Conservation (phyloP, 768 basidiomycete genomes). For the Tricholomella constricta region DNA sequence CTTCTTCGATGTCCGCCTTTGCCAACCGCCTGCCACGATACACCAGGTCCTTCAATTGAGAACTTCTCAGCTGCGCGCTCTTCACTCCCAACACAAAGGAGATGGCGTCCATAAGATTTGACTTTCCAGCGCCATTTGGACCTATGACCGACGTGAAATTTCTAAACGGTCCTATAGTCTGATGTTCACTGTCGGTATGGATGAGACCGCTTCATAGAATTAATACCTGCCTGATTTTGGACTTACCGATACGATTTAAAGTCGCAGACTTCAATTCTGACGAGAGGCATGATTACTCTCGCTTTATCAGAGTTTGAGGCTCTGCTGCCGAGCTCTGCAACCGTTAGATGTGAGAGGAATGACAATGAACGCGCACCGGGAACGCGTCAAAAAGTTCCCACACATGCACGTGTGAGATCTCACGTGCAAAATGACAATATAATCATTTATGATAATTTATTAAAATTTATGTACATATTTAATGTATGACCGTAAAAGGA, state of each 20-base stretch:
- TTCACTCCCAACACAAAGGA: conserved; percentile 98
- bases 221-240: not conserved
- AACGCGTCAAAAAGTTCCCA: too few relatives aligned
- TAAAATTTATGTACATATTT: too few relatives aligned
- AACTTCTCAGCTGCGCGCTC: conserved; percentile 88
- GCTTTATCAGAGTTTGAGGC: too few relatives aligned
- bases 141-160: conserved; percentile 97
- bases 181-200: conserved; percentile 57
- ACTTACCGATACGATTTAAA: conserved; percentile 92
- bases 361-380: too few relatives aligned
- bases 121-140: conserved; percentile 98
- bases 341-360: too few relatives aligned
- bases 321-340: too few relatives aligned
- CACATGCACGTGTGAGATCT: too few relatives aligned
- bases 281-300: conserved; percentile 61
- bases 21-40: conserved; percentile 85
- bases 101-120: conserved; percentile 99
- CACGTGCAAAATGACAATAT: too few relatives aligned
- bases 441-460: too few relatives aligned
- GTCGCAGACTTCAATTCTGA: conserved; percentile 89
- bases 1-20: conserved; percentile 45
- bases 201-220: not conserved
- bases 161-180: conserved; percentile 88
- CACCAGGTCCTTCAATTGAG: conserved; percentile 92
- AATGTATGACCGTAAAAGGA: too few relatives aligned